Conservation (phyloP, 176 grass and related monocot species). For the Triticum dicoccoides region DNA sequence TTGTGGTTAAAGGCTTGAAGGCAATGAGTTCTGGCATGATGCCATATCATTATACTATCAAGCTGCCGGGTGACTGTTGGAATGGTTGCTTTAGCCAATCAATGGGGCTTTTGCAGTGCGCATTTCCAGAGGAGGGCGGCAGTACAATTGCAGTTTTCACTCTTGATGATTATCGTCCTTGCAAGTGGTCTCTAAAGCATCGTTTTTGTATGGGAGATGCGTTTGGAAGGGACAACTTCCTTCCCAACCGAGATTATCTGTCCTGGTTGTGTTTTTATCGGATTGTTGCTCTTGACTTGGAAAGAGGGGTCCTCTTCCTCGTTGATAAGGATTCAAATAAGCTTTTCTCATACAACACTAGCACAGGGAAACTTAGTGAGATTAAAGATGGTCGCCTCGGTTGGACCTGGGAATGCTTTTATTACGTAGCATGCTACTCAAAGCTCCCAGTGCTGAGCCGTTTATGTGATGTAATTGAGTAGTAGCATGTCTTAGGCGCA, state of each 20-base stretch:
- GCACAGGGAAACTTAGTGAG: conserved; percentile 17
- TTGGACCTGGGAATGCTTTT: neutral
- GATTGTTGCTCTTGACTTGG: conserved; percentile 11
- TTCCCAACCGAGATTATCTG: neutral
- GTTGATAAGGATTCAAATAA: neutral
- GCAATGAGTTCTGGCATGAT: neutral
- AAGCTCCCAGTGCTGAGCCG: neutral
- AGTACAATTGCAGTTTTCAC: conserved; percentile 8
- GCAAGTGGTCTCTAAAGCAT: conserved; percentile 14
- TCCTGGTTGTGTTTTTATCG: neutral
- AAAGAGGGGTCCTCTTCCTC: conserved; percentile 4
- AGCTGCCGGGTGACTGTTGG: neutral
- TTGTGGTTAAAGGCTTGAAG: neutral
- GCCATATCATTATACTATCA: neutral
- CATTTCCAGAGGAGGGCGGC: neutral
- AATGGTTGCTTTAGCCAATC: conserved; percentile 27
- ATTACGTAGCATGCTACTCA: conserved; percentile 26
- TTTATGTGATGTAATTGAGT: neutral
- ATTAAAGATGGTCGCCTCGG: neutral
- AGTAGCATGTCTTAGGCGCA: neutral
- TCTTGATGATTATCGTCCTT: neutral
- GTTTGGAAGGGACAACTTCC: conserved; percentile 7
- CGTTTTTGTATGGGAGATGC: conserved; percentile 9
- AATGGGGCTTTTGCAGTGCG: conserved; percentile 15
- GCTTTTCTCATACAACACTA: conserved; percentile 13